phyloP scores from a whole-genome alignment of 768 basidiomycete species.

The Phallus indusiatus region DNA sequence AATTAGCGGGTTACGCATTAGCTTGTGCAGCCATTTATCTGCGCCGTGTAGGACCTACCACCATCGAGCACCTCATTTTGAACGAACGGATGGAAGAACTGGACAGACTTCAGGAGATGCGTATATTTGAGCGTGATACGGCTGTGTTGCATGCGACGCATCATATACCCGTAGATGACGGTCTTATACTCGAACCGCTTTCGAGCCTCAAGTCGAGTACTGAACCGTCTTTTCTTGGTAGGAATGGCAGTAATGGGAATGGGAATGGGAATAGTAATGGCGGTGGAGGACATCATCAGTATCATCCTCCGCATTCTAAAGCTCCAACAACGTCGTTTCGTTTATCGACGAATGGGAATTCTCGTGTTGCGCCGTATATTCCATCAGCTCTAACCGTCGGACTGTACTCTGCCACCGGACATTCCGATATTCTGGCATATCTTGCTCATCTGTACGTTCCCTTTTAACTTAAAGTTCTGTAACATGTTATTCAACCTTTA shows the following conservation, averaged over 20 bases:
- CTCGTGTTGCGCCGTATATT: neutral
- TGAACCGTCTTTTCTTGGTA: neutral
- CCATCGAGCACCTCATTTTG: neutral
- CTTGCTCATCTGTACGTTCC: conserved; percentile 11
- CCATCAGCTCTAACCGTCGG: conserved; percentile 8
- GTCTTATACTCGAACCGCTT: neutral
- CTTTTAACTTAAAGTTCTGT: conserved; percentile 6
- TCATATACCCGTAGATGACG: neutral
- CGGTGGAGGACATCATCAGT: no score
- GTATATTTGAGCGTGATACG: neutral
- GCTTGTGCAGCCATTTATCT: neutral
- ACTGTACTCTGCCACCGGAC: neutral
- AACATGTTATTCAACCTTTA: neutral
- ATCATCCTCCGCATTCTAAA: no score
- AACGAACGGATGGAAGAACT: neutral
- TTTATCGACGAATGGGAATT: neutral
- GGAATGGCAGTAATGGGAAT: no score
- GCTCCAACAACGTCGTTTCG: neutral
- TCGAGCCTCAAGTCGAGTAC: neutral
- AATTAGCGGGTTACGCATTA: neutral
- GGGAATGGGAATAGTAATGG: no score
- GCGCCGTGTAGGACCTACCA: conserved; percentile 5
- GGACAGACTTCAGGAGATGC: neutral
- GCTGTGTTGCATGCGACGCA: neutral
- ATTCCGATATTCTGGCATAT: conserved; percentile 4